Percentiles rank a stretch among this genome's conserved stretches.
Evolutionary conservation across 225 moss, liverwort and hornwort species (phyloP).

Genomic region (Polytrichum commune): DNA sequence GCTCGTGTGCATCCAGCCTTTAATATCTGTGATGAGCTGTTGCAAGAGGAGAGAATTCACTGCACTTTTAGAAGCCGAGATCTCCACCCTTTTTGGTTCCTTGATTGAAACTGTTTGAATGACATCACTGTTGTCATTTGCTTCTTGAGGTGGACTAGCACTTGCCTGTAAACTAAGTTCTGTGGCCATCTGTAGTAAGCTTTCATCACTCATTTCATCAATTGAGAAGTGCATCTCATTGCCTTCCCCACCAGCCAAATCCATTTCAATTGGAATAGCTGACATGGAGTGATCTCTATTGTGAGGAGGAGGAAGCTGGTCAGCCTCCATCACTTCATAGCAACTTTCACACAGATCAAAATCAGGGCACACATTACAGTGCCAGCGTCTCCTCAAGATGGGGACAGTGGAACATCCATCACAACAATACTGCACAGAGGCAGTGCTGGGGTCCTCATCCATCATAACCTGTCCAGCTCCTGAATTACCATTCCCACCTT

Average conservation of each 20-base stretch:
- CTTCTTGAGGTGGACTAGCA: slow-evolving; percentile 56
- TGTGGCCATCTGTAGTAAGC: slow-evolving; percentile 98
- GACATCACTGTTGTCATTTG: slow-evolving; percentile 48
- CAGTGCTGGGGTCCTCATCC: slow-evolving; percentile 86
- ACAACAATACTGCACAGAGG: slow-evolving; percentile 99
- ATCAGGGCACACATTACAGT: slow-evolving; percentile 98
- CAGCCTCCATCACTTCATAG: slow-evolving; percentile 98
- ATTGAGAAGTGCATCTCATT: slow-evolving; percentile 91
- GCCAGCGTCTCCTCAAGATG: slow-evolving; percentile 96
- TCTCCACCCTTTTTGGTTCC: slow-evolving; percentile 64
- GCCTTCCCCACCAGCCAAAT: slow-evolving; percentile 72
- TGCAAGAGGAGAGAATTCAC: slow-evolving; percentile 94
- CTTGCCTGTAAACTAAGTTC: slow-evolving; percentile 94
- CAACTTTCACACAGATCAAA: slow-evolving; percentile 99
- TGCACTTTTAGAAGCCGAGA: slow-evolving; percentile 95
- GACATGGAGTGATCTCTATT: slow-evolving; percentile 97
- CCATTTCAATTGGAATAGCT: slow-evolving; percentile 86
- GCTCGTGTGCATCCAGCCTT: slow-evolving; percentile 95
- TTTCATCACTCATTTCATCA: slow-evolving; percentile 99
- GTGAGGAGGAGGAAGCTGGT: slow-evolving; percentile 97
- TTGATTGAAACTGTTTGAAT: slow-evolving; percentile 54
- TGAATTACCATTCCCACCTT: slow-evolving; percentile 77
- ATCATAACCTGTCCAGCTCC: slow-evolving; percentile 90
- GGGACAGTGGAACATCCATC: slow-evolving; percentile 98
- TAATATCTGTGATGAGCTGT: slow-evolving; percentile 83